These are phyloP conservation scores for Russula olivacea DNA, from an alignment of 768 basidiomycete genomes.

Conservation along the genomic window DNA sequence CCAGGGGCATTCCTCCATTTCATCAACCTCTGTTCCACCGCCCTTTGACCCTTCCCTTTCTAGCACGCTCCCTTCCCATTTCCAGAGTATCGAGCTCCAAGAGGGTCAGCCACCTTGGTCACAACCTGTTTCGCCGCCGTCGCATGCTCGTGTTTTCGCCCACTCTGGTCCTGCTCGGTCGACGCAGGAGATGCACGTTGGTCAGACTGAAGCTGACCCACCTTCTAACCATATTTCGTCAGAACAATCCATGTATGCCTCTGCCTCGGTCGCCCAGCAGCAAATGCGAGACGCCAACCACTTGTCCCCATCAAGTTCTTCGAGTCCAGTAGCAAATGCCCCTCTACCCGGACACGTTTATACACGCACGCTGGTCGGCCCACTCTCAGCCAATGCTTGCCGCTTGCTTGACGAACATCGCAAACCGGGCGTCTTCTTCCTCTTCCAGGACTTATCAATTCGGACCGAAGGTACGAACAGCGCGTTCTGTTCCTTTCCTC, in stretches of 20 bases:
- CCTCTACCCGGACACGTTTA: conserved; percentile 64
- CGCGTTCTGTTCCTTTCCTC: conserved; percentile 2
- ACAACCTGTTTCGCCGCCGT: conserved; percentile 21
- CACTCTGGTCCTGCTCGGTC: conserved; percentile 9
- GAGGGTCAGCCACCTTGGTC: conserved; percentile 19
- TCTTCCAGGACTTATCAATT: conserved; percentile 91
- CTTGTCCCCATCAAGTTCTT: conserved; percentile 30
- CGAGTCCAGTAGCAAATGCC: conserved; percentile 34
- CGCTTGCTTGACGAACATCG: conserved; percentile 80
- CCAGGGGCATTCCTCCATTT: conserved; percentile 13
- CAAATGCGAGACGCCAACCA: conserved; percentile 26
- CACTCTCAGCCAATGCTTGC: conserved; percentile 80
- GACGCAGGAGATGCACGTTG: conserved; percentile 5
- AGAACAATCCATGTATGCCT: conserved; percentile 27
- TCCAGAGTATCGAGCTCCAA: conserved; percentile 19
- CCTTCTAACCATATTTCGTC: conserved; percentile 14
- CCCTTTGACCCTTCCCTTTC: conserved; percentile 18
- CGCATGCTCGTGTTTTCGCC: conserved; percentile 16
- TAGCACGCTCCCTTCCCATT: conserved; percentile 17
- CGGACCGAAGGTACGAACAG: conserved; percentile 72
- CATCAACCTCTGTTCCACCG: conserved; percentile 13
- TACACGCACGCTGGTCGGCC: conserved; percentile 86
- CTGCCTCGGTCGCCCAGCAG: conserved; percentile 26
- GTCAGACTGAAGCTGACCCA: neutral
- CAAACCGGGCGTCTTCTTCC: conserved; percentile 85